A percentile compares a stretch with the other conserved stretches of the same genome.
phyloP scores from a whole-genome alignment of 1,139 yeast genomes.

The Hyphopichia khmerensis region DNA sequence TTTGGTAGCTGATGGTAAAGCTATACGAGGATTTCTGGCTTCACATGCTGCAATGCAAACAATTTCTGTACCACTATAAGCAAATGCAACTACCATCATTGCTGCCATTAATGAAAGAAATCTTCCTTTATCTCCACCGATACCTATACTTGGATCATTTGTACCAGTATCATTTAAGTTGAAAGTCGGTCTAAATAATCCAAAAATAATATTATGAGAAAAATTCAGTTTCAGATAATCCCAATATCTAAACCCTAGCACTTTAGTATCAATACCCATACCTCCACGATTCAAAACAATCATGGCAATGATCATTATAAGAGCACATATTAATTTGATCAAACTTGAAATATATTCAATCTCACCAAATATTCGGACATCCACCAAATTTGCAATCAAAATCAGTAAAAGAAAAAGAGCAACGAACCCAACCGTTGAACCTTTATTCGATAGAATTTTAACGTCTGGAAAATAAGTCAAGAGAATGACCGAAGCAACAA shows the following conservation, averaged over 20 bases:
- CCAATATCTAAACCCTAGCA: constrained; percentile 72
- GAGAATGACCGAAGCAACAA: constrained; percentile 77
- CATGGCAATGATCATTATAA: constrained; percentile 62
- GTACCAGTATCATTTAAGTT: constrained; percentile 55
- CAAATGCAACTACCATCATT: constrained; percentile 62
- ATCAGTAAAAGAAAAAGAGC: constrained; percentile 53
- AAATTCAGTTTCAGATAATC: constrained; percentile 47
- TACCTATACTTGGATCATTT: constrained; percentile 44
- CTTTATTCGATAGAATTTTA: constrained; percentile 44
- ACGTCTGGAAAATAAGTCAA: constrained; percentile 61
- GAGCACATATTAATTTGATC: constrained; percentile 54
- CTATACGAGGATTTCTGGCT: constrained; percentile 75
- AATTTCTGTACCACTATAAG: constrained; percentile 79
- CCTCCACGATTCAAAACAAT: constrained; percentile 56
- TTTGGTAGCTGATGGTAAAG: constrained; percentile 75
- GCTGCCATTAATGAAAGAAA: constrained; percentile 66
- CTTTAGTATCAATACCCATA: constrained; percentile 41
- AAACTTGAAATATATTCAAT: constrained; percentile 65
- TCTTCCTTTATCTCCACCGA: constrained; percentile 64
- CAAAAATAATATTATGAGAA: constrained; percentile 54
- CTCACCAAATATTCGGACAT: constrained; percentile 74
- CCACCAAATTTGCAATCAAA: constrained; percentile 56
- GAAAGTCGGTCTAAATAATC: constrained; percentile 71
- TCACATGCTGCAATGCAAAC: constrained; percentile 88
- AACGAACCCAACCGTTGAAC: constrained; percentile 64